These are phyloP conservation scores for Centella asiatica DNA, from an alignment of 129 eudicot species.

Conservation along the genomic window DNA sequence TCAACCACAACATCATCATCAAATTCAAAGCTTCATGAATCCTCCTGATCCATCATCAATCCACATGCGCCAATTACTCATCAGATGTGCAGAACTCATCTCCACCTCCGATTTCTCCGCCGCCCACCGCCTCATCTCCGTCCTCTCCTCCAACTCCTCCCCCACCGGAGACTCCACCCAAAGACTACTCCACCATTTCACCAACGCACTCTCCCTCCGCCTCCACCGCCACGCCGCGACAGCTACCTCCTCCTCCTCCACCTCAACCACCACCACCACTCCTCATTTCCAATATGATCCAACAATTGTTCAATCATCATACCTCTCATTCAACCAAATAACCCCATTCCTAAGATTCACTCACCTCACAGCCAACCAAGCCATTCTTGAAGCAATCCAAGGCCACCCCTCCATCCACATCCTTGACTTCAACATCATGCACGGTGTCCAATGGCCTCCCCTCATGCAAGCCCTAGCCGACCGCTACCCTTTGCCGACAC, in stretches of 20 bases:
- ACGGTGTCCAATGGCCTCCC: slow-evolving; percentile 97
- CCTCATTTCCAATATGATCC: slow-evolving; percentile 11
- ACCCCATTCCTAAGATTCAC: slow-evolving; percentile 78
- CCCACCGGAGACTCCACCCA: slow-evolving; percentile 76
- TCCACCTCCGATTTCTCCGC: slow-evolving; percentile 58
- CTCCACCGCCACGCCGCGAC: slow-evolving; percentile 28
- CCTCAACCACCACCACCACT: slow-evolving; percentile 1
- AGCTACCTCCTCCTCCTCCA: not conserved
- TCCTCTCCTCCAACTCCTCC: slow-evolving; percentile 40
- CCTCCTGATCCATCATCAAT: slow-evolving; percentile 49
- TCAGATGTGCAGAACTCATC: slow-evolving; percentile 68
- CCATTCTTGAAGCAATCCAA: slow-evolving; percentile 65
- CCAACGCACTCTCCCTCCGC: slow-evolving; percentile 51
- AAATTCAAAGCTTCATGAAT: slow-evolving; percentile 14
- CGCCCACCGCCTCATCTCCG: slow-evolving; percentile 59
- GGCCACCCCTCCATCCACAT: slow-evolving; percentile 45
- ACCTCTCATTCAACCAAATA: slow-evolving; percentile 55
- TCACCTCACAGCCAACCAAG: slow-evolving; percentile 94
- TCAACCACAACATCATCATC: slow-evolving; percentile 9
- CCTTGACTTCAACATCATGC: slow-evolving; percentile 79
- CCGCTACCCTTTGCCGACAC: slow-evolving; percentile 40
- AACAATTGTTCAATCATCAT: slow-evolving; percentile 43
- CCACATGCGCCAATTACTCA: slow-evolving; percentile 60
- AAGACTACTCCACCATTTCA: slow-evolving; percentile 48
- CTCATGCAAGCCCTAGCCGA: slow-evolving; percentile 77